Percentiles rank a stretch among this genome's conserved stretches.
phyloP scores from a whole-genome alignment of 495 filamentous ascomycete genomes.

The Hyphodiscus hymeniophilus region DNA sequence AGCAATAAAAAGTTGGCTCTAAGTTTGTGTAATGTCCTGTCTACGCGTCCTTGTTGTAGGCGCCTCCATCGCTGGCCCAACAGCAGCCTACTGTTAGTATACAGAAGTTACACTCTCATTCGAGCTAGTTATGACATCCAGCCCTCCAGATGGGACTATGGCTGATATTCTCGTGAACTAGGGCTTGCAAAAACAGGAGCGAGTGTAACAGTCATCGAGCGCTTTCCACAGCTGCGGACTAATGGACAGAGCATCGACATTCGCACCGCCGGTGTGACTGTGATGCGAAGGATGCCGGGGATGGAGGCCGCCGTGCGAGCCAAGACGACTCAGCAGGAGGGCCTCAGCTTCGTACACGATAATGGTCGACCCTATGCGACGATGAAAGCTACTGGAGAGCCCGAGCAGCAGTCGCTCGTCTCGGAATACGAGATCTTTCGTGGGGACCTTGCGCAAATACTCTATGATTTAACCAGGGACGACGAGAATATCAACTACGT shows the following conservation, averaged over 20 bases:
- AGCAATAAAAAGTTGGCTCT: too few species aligned
- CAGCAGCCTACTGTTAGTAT: too few species aligned
- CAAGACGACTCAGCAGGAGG: conserved; percentile 30
- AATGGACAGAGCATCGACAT: conserved; percentile 47
- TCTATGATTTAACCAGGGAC: conserved; percentile 36
- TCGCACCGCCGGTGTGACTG: conserved; percentile 36
- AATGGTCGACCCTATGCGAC: conserved; percentile 29
- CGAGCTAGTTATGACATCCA: too few species aligned
- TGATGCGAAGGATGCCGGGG: conserved; percentile 45
- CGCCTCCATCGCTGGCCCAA: too few species aligned
- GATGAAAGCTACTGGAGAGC: conserved; percentile 20
- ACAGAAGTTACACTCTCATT: too few species aligned
- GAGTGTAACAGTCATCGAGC: conserved; percentile 50
- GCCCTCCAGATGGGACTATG: too few species aligned
- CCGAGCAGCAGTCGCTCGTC: conserved; percentile 32
- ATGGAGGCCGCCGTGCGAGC: conserved; percentile 37
- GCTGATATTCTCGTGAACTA: too few species aligned
- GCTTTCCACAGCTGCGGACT: conserved; percentile 33
- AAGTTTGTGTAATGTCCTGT: too few species aligned
- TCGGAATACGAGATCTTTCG: conserved; percentile 50
- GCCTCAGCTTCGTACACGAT: conserved; percentile 35
- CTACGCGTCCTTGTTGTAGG: too few species aligned
- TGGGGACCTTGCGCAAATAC: conserved; percentile 39
- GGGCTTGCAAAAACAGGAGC: too few species aligned
- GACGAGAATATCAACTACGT: conserved; percentile 31